A percentile compares a stretch with the other conserved stretches of the same genome.
Evolutionary conservation across 495 filamentous ascomycete species (phyloP).

Genomic region (Xylaria sp.): DNA sequence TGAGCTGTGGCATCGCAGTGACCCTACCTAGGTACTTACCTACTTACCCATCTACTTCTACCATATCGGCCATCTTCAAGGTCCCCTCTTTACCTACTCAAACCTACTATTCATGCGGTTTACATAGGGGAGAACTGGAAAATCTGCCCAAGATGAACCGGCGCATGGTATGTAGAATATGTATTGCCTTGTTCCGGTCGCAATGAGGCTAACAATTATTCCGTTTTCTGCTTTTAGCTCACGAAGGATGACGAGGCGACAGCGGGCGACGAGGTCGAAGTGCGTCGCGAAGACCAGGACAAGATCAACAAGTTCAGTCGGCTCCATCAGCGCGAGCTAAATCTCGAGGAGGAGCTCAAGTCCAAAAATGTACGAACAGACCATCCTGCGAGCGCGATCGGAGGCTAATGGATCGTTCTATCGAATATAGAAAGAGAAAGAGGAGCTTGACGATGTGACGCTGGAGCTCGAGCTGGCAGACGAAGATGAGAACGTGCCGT

Average conservation of each 20-base stretch:
- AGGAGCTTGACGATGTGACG: slow-evolving; percentile 91
- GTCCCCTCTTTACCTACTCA: no score
- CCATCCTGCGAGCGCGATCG: not conserved
- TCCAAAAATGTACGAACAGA: slow-evolving; percentile 72
- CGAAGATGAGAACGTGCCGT: slow-evolving; percentile 94
- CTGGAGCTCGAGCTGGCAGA: slow-evolving; percentile 93
- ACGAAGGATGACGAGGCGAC: slow-evolving; percentile 88
- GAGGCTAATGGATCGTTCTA: slow-evolving; percentile 11
- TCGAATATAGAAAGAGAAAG: slow-evolving; percentile 90
- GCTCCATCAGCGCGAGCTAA: slow-evolving; percentile 82
- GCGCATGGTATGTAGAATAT: slow-evolving; percentile 48
- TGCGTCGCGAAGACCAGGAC: slow-evolving; percentile 95
- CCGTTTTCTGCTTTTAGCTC: slow-evolving; percentile 63
- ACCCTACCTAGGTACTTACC: no score
- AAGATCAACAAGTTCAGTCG: slow-evolving; percentile 98
- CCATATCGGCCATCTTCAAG: not conserved
- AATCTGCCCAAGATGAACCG: slow-evolving; percentile 41
- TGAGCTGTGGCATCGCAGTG: not conserved
- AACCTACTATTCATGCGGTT: not conserved
- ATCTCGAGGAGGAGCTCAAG: slow-evolving; percentile 82
- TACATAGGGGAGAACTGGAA: not conserved
- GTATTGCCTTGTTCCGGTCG: not conserved
- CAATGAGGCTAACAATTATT: slow-evolving; percentile 27
- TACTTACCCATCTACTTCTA: not conserved
- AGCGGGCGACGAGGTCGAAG: slow-evolving; percentile 78